Base-by-base conservation (phyloP, 768 basidiomycete species). In the Strobilomyces confusus region DNA sequence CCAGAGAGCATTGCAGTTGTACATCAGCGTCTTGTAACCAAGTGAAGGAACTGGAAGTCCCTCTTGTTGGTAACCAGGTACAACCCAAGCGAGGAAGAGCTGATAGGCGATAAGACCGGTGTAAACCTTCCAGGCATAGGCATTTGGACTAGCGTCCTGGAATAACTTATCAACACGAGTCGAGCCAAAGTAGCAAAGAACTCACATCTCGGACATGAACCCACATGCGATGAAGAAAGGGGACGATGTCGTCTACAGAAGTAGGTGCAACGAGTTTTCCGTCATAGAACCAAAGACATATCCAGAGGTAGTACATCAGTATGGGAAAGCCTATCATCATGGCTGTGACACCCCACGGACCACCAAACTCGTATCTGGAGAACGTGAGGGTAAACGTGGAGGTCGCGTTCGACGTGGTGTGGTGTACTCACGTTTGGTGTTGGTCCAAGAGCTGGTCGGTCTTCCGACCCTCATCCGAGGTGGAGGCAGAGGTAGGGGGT, bases 291-390 rank as follows among this genome's bases (percentile, higher is more conserved):
- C 88, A 92, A 33, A 98, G 80, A 66, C 97, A 99, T 54, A 92
- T 92, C 92, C 93, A 98, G 57, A 98, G 81, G 75, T 98, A 99
- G 71, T 97, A 99, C 94, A 99, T 98, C 56, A 98, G 79, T 23
- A 87, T 70, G 0, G 97, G 97, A 67, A 99, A 99, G 44, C 89
- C 86, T 19, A 85, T 77, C 89, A 99, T 98, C 74, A 99, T 98
- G 13, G 87, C 89, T 12, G 83, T 70, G 25, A 95, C 93, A 42
- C 95, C 97, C 72, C 79, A 79, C 38, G 95, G 94, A 3, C 95
- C 95, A 58, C 97, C 95, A 64, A 99, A 99, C 70, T 99, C 95
- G 74, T 90, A 95, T 34, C 92, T 95, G 58, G 15, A 57, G 22
- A 38, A 20, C 4, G 30, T 23, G 52, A 47, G n/a, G 52, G 38